These are phyloP conservation scores for Scytalidium sp. DNA, from an alignment of 2,329 filamentous ascomycete species.

Conservation along the genomic window DNA sequence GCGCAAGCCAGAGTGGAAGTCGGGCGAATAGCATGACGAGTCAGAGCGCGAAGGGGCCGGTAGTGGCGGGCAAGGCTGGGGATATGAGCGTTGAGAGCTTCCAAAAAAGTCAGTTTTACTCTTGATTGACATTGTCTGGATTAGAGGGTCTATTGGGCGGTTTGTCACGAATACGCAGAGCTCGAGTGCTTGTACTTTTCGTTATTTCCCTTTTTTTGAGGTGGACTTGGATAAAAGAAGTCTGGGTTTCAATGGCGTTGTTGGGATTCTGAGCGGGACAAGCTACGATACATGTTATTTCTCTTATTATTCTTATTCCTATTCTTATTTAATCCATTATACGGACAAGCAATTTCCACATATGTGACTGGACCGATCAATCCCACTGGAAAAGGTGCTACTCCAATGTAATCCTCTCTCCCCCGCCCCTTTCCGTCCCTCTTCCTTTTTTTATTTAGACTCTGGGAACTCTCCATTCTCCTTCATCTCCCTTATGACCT, in stretches of 20 bases:
- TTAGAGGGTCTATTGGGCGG: background rate
- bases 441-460: background rate
- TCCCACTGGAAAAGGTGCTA: too few relatives aligned
- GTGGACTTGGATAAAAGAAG: background rate
- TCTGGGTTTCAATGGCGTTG: background rate
- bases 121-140: constrained; percentile 30
- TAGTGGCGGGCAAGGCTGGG: constrained; percentile 55
- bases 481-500: constrained; percentile 24
- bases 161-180: background rate
- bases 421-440: background rate
- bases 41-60: constrained; percentile 39
- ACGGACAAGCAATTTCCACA: background rate
- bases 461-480: background rate
- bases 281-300: background rate
- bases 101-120: constrained; percentile 68
- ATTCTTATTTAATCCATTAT: background rate
- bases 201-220: background rate
- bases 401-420: too few relatives aligned
- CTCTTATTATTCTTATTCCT: background rate
- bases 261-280: background rate
- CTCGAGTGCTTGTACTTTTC: background rate
- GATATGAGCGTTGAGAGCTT: constrained; percentile 68
- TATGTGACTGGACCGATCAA: too few relatives aligned
- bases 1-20: constrained; percentile 43
- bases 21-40: constrained; percentile 33